Evolutionary conservation across 148 eudicot species (phyloP), one percentile per base, ranked within the genome.

Genomic region (Rhododendron ovatum): DNA sequence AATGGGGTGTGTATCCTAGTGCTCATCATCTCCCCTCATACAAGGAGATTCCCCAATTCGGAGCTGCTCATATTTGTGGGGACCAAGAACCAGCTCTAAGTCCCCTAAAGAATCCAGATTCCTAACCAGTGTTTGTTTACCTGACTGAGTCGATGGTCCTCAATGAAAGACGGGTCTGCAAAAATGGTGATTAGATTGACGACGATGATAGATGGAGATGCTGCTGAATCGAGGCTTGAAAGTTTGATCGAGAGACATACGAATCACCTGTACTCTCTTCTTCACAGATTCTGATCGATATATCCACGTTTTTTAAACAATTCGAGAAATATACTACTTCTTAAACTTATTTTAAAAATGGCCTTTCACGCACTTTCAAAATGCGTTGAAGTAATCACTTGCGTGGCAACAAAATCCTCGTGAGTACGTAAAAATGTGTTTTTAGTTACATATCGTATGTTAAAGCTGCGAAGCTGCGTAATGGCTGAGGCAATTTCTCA

Each of bases 1-100:
- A 95, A 93, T 11, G 96, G 89, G 88, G 85, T 94, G 78, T 89
- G 90, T 87, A 95, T 90, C 87, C 85, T 82, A 83, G 88, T 84
- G 90, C 91, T 92, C 96, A 95, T 95, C 85, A 82, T 93, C 87
- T 82, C 83, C 45, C 84, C 73, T 85, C 82, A 41, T 78, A 83
- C 82, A 84, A 74, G 65, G 63, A 55, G 61, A 55, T 78, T 28
- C 45, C 41, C 85, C 73, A 84, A 74, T 81, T 86, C 81, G 80
- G 59, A 79, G 75, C 59, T 89, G 75, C 69, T 89, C 96, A 93
- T 90, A 18, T 88, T 81, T 82, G 59, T 65, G 89, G 90, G 92
- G 91, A 90, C 95, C 89, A 86, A 89, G 91, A 91, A 88, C 88
- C 78, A 77, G 73, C 88, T 89, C 94, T 88, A 87, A 90, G 93